Percentiles rank a stretch among this genome's conserved stretches.
Evolutionary conservation across 257 asterid species (phyloP).

Genomic region (Capsicum baccatum): DNA sequence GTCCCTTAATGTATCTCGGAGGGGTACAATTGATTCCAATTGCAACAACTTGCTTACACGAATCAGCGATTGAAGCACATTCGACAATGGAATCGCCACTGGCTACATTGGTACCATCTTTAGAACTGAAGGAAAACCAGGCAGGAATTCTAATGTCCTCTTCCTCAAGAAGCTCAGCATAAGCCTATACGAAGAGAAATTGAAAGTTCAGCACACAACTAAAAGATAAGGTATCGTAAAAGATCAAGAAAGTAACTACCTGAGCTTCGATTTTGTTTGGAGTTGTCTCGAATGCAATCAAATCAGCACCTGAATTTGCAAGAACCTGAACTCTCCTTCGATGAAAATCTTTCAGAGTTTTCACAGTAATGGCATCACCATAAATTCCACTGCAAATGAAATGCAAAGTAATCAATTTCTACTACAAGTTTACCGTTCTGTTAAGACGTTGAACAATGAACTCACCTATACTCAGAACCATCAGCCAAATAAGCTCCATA

Average conservation of each 20-base stretch:
- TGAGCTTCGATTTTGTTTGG: conserved; percentile 79
- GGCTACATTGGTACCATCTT: conserved; percentile 63
- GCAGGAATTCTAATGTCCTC: conserved; percentile 57
- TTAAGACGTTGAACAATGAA: background rate
- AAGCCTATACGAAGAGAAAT: conserved; percentile 50
- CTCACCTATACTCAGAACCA: conserved; percentile 85
- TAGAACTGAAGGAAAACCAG: conserved; percentile 77
- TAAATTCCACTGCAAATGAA: conserved; percentile 63
- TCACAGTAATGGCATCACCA: conserved; percentile 55
- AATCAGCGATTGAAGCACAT: conserved; percentile 65
- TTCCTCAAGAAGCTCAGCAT: conserved; percentile 75
- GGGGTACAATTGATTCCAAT: conserved; percentile 89
- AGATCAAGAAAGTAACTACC: conserved; percentile 45
- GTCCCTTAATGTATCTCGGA: conserved; percentile 67
- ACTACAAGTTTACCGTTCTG: background rate
- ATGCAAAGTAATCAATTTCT: background rate
- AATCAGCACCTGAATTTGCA: conserved; percentile 77
- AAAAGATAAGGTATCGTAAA: background rate
- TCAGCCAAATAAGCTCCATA: conserved; percentile 87
- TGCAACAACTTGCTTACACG: conserved; percentile 56
- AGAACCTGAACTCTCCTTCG: conserved; percentile 78
- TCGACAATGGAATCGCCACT: conserved; percentile 69
- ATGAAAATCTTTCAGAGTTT: conserved; percentile 78
- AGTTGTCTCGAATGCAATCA: conserved; percentile 89
- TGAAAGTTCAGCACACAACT: background rate